These are phyloP conservation scores for Talaromyces sp. DNA, from an alignment of 2,329 filamentous ascomycete species.

Conservation along the genomic window DNA sequence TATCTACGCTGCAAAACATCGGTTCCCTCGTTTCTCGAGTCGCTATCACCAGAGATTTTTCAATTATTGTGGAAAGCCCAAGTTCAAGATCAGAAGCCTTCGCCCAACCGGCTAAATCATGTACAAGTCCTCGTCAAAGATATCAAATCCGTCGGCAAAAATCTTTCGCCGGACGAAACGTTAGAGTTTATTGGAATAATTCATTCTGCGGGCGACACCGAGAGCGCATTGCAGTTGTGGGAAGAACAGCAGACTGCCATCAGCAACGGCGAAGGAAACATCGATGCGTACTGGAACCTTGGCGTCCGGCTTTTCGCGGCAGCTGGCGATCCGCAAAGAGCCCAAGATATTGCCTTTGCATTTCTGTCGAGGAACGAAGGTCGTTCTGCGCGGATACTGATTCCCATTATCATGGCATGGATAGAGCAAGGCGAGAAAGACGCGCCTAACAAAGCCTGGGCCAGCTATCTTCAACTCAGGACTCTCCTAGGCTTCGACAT, in stretches of 20 bases:
- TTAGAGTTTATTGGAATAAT: conserved; percentile 65
- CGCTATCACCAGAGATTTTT: conserved; percentile 59
- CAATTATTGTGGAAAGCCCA: conserved; percentile 61
- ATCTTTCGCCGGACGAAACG: conserved; percentile 54
- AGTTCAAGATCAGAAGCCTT: conserved; percentile 37
- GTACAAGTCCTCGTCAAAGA: conserved; percentile 61
- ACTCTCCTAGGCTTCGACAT: conserved; percentile 56
- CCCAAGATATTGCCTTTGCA: conserved; percentile 45
- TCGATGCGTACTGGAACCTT: conserved; percentile 41
- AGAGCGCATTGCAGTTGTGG: conserved; percentile 60
- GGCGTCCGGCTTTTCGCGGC: conserved; percentile 49
- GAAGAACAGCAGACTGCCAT: conserved; percentile 52
- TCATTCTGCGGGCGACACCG: conserved; percentile 57
- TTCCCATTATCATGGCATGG: conserved; percentile 67
- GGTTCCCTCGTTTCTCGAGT: conserved; percentile 44
- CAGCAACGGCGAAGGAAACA: conserved; percentile 37
- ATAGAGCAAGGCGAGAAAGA: conserved; percentile 48
- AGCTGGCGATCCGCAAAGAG: conserved; percentile 42
- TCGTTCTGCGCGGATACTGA: conserved; percentile 31
- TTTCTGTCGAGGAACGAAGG: conserved; percentile 32
- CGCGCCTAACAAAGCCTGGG: conserved; percentile 59
- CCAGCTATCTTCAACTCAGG: conserved; percentile 61
- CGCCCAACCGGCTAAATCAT: conserved; percentile 52
- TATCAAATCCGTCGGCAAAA: conserved; percentile 55
- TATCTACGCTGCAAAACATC: conserved; percentile 47